Evolutionary conservation across 805 yeast genomes (phyloP).

Genomic region (Candida peoriensis): DNA sequence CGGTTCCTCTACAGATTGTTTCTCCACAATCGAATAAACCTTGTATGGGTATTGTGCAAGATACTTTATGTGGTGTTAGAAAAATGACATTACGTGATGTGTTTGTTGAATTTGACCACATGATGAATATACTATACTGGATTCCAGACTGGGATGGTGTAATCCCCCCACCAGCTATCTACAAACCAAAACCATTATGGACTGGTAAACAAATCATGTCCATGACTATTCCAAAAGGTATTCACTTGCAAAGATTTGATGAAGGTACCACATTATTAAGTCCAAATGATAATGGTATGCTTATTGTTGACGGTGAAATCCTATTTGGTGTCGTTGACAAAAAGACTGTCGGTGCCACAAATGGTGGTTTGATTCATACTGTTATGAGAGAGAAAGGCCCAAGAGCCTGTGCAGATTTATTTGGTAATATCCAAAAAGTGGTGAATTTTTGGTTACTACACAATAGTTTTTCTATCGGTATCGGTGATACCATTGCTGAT

Average conservation of each 20-base stretch:
- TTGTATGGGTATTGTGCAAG: conserved; percentile 99
- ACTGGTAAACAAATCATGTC: conserved; percentile 94
- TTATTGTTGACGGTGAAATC: conserved; percentile 91
- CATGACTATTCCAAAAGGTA: conserved; percentile 92
- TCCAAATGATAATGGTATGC: conserved; percentile 94
- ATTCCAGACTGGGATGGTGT: conserved; percentile 99
- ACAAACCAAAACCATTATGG: conserved; percentile 96
- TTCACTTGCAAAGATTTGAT: conserved; percentile 89
- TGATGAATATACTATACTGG: conserved; percentile 96
- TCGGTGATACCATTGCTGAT: conserved; percentile 99
- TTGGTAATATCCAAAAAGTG: conserved; percentile 90
- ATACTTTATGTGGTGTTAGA: conserved; percentile 94
- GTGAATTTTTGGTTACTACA: conserved; percentile 96
- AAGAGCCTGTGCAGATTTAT: conserved; percentile 77
- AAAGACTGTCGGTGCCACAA: conserved; percentile 97
- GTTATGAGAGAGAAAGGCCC: conserved; percentile 98
- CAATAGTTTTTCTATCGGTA: conserved; percentile 97
- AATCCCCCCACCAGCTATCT: conserved; percentile 89
- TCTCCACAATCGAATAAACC: conserved; percentile 99
- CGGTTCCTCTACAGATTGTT: conserved; percentile 96
- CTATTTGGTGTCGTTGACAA: conserved; percentile 98
- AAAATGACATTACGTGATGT: conserved; percentile 90
- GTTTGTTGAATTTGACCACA: conserved; percentile 87
- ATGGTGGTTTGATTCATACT: conserved; percentile 96
- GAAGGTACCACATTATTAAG: conserved; percentile 78